Evolutionary conservation across 352 stramenopile genomes (phyloP), one percentile per base, ranked within the genome.

Genomic region (Globisporangium splendens): DNA sequence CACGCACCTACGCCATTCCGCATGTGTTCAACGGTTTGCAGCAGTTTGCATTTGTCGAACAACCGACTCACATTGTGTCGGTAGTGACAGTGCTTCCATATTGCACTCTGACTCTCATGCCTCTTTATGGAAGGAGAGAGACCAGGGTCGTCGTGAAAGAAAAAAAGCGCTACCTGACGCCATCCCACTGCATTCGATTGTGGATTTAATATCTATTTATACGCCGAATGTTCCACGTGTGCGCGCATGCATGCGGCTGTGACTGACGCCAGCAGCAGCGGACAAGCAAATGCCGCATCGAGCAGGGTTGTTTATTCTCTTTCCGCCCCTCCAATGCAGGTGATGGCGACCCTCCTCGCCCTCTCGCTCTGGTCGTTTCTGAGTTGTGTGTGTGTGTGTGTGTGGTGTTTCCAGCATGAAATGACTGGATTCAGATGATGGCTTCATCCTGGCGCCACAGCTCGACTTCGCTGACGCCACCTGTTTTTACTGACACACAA

Each of bases 61-160:
- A 31, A 31, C 24, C 5, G 24, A 31, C 24, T 31, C 24, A 31
- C 24, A 31, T 5, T 31, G n/a, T n/a, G n/a, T 5, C 2, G 5
- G 24, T 31, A 31, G 2, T 31, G 24, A 31, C 24, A 5, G 24
- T 31, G 24, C 24, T 31, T 31, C 24, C 24, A 31, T 31, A 31
- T 31, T 31, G 24, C 5, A 43, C 38, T 43, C 38, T 8, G 38
- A 43, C 38, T 43, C 38, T 43, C 5, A 31, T 43, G 38, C 3
- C 10, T 3, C 11, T 43, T 43, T 13, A 17, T 43, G 38, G 38
- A 43, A 17, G 10, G 38, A 33, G 11, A 17, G 46, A 12, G 17
- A 58, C 5, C 24, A 31, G 44, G 28, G 54, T 46, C 54, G 54
- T 53, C 54, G 54, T 61, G 54, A 61, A 61, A 61, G 43, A 61